Evolutionary conservation across 345 rosid genomes (phyloP).

Genomic region (Mercurialis annua): DNA sequence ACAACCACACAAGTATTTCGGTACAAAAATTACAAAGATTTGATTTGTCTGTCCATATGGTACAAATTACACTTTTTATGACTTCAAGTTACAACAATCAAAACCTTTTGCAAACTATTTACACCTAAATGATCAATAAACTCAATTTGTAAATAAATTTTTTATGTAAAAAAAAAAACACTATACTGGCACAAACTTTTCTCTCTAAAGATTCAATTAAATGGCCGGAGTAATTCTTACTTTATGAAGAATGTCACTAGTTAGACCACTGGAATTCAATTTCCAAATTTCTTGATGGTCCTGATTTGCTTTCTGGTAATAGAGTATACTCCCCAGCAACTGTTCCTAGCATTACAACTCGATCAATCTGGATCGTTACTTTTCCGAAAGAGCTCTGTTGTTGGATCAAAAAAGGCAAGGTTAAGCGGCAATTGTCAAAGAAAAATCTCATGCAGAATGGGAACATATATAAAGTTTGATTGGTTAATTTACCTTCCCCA

Average conservation of each 20-base stretch:
- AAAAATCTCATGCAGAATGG: neutral
- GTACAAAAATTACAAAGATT: conserved; percentile 26
- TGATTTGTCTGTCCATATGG: neutral
- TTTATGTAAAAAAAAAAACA: conserved; percentile 8
- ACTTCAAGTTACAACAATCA: conserved; percentile 26
- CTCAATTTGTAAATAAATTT: conserved; percentile 5
- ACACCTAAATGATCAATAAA: conserved; percentile 31
- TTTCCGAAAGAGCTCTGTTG: conserved; percentile 93
- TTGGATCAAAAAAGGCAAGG: neutral
- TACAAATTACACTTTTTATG: conserved; percentile 23
- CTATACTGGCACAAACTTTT: conserved; percentile 13
- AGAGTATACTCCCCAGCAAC: conserved; percentile 88
- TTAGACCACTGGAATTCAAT: conserved; percentile 98
- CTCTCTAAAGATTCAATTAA: conserved; percentile 14
- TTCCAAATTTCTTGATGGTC: conserved; percentile 83
- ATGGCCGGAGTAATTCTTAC: conserved; percentile 1
- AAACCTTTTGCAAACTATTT: conserved; percentile 37
- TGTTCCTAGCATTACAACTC: conserved; percentile 96
- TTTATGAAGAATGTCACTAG: conserved; percentile 34
- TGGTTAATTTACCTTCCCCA: conserved; percentile 99
- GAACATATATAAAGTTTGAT: neutral
- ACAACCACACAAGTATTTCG: conserved; percentile 25
- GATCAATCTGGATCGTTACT: conserved; percentile 95
- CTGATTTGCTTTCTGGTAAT: conserved; percentile 92
- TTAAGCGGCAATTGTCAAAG: conserved; percentile 3